Base-by-base conservation (phyloP, 768 basidiomycete species). In the Kwoniella dejecticola region DNA sequence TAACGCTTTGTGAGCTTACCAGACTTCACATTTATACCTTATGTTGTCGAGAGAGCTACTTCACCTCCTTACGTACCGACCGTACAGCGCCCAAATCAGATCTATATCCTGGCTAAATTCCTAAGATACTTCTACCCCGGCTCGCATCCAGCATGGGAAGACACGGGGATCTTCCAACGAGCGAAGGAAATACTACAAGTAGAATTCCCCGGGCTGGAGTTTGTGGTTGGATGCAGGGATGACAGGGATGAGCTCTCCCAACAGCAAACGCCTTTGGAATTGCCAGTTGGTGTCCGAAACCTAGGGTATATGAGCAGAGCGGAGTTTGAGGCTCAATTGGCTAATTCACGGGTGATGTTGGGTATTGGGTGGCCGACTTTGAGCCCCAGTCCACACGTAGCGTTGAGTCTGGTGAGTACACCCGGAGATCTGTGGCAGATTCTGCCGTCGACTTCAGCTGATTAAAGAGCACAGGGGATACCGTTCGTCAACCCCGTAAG, bases 331-430 rank as follows among this genome's bases (percentile, higher is more conserved):
- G 52, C 42, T 41, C 49, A 65, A 23, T 52, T 65, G 47, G 62
- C 58, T 0, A 53, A 48, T 21, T 63, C 61, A 23, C 63, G 61
- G 40, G 46, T 54, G 38, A 66, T 70, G 68, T 42, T 70, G 30
- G 68, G 68, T 17, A 63, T 70, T 23, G 68, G 68, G 42, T 59
- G 68, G 53, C 68, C 68, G n/a, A 66, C 59, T 21, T 48, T 66
- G 44, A 66, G 64, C 49, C 68, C 68, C n/a, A 55, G 68, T 70
- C 38, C 66, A 44, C 52, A 64, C 36, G 27, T 58, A 40, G 38
- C 62, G 44, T 54, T 69, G 58, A 62, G 67, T 55, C 63, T 24
- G 52, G 64, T 40, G 44, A 62, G 42, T 64, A n/a, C n/a, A n/a
- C n/a, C n/a, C n/a, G 58, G 15, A 52, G 60, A 29, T 53, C 52